These are phyloP conservation scores for Hebeloma cylindrosporum DNA, from an alignment of 768 basidiomycete genomes.

Conservation along the genomic window DNA sequence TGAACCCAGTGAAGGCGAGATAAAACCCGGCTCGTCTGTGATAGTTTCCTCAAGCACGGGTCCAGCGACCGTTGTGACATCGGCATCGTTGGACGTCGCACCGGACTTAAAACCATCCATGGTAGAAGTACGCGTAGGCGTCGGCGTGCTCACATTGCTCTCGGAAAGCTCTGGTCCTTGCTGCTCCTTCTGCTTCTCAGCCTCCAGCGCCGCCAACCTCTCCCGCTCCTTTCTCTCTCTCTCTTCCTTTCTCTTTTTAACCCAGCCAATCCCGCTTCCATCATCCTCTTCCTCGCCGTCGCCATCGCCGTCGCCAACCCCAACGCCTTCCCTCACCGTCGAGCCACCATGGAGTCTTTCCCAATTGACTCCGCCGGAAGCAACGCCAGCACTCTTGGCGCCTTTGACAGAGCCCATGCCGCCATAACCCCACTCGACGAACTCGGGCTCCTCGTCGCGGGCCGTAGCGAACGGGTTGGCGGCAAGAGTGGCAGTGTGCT, in stretches of 20 bases:
- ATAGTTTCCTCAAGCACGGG: no score
- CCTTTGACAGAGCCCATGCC: constrained; percentile 71
- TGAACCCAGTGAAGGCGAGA: neutral
- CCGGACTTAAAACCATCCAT: constrained; percentile 13
- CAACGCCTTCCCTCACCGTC: constrained; percentile 11
- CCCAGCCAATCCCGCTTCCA: constrained; percentile 87
- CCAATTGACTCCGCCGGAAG: constrained; percentile 29
- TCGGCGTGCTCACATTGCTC: constrained; percentile 21
- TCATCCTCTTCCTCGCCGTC: constrained; percentile 64
- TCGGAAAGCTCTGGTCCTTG: constrained; percentile 7
- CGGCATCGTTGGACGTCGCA: no score
- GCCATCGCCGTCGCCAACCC: constrained; percentile 1
- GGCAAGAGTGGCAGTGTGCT: constrained; percentile 23
- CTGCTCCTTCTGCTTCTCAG: constrained; percentile 5
- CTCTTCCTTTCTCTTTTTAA: constrained; percentile 50
- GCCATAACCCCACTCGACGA: constrained; percentile 92
- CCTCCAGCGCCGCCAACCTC: constrained; percentile 16
- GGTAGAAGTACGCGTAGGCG: constrained; percentile 18
- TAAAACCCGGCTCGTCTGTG: neutral
- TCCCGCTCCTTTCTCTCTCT: constrained; percentile 35
- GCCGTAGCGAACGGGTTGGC: constrained; percentile 65
- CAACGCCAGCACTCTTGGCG: constrained; percentile 37
- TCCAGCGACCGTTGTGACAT: no score
- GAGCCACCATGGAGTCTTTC: constrained; percentile 23
- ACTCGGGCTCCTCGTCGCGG: constrained; percentile 72